phyloP scores from a whole-genome alignment of 805 yeast genomes.

The Suhomyces pyralidae region DNA sequence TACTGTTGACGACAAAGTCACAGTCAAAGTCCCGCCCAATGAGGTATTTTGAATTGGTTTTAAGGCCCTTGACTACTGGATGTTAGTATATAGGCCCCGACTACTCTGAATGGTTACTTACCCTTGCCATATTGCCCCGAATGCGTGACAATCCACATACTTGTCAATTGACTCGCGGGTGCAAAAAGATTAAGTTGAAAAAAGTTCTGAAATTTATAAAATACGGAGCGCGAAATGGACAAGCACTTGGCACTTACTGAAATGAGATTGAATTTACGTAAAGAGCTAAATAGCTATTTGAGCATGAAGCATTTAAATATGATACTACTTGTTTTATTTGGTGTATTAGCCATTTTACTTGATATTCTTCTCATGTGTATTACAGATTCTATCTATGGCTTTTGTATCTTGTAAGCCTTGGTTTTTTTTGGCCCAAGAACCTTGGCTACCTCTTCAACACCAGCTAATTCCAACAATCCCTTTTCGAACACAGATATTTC shows the following conservation, averaged over 20 bases:
- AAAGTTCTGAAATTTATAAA: not conserved
- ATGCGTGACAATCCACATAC: constrained; percentile 3
- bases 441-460: constrained; percentile 66
- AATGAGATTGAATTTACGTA: too few species aligned
- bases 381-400: constrained; percentile 7
- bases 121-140: not conserved
- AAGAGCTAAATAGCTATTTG: too few species aligned
- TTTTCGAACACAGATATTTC: constrained; percentile 61
- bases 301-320: not conserved
- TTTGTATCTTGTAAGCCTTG: constrained; percentile 16
- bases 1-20: constrained; percentile 25
- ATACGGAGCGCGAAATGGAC: not conserved
- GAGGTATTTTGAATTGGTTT: constrained; percentile 12
- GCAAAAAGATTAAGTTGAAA: not conserved
- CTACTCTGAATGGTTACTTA: not conserved
- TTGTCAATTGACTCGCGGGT: not conserved
- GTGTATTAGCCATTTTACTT: not conserved
- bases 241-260: too few species aligned
- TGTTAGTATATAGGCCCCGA: not conserved
- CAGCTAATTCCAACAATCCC: constrained; percentile 78
- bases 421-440: constrained; percentile 53
- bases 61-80: not conserved
- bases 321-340: not conserved
- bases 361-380: not conserved
- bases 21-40: constrained; percentile 31